Evolutionary conservation across 73 alveolate species (phyloP).

Genomic region (Uronychia setigera): DNA sequence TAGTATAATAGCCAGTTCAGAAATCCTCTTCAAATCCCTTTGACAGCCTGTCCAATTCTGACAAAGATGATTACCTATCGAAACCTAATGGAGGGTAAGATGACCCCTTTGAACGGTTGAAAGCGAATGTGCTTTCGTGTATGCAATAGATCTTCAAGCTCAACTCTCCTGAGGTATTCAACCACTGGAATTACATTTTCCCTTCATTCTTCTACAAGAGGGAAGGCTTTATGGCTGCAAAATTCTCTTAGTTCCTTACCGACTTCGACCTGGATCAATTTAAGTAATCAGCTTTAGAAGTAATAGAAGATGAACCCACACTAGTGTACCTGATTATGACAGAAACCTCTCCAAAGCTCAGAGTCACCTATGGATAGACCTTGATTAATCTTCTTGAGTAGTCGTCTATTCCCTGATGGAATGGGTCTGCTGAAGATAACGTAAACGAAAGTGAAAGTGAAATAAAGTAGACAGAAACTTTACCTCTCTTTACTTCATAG

Average conservation of each 20-base stretch:
- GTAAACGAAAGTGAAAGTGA: no score
- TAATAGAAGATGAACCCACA: background rate
- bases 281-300: background rate
- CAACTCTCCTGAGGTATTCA: background rate
- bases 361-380: background rate
- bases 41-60: background rate
- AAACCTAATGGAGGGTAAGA: background rate
- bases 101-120: background rate
- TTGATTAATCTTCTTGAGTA: background rate
- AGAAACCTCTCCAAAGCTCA: background rate
- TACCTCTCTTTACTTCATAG: no score
- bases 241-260: background rate
- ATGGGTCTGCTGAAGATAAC: no score
- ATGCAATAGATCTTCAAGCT: background rate
- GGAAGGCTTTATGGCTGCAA: background rate
- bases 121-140: background rate
- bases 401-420: background rate
- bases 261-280: background rate
- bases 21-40: background rate
- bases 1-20: no score
- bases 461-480: no score
- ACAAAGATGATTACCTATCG: background rate
- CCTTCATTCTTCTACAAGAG: background rate
- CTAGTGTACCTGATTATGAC: background rate
- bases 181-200: background rate